Evolutionary conservation across 179 eudicot species (phyloP), one percentile per base, ranked within the genome.

Genomic region (Heliamphora pulchella): DNA sequence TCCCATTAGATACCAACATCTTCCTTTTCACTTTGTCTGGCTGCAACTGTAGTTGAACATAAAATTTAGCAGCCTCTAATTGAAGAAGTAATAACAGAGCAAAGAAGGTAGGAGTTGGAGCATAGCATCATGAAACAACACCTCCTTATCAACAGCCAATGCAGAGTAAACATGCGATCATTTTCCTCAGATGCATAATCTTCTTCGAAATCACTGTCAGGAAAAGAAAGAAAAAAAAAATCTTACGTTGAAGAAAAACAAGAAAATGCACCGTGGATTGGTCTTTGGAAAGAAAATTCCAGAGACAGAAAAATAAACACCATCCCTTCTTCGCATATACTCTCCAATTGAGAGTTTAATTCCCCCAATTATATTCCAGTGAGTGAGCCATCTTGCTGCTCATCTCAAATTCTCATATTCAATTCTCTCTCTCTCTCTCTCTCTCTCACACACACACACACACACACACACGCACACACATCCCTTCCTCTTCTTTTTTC

Each of bases 1-100:
- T 90, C 54, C 94, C 97, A 51, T 88, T 68, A 58, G 89, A 88
- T 18, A 93, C 84, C 5, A 87, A 84, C 93, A 93, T 91, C 78
- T 83, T 83, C 88, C 98, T 87, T 87, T 90, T 93, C 80, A 90
- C 97, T 79, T 94, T 94, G 83, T 93, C 97, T 14, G 97, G 97
- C 77, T 90, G 94, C 88, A 94, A 81, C 97, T 93, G 91, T 77
- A 87, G 80, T 78, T 46, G 17, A 68, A 55, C 1, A 57, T 7
- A 51, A 71, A 48, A 53, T 2, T 72, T 54, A 71, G 71, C 71
- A 44, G 31, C 41, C 31, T 80, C 59, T 51, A 69, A 64, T 50
- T 4, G 41, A 53, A 80, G 10, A 78, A 61, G 39, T 67, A 62
- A 59, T 46, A 51, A 63, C 31, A 5, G 47, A 54, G 39, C n/a